phyloP scores from a whole-genome alignment of 2,329 filamentous ascomycete species.

The Hypomyces perniciosus region DNA sequence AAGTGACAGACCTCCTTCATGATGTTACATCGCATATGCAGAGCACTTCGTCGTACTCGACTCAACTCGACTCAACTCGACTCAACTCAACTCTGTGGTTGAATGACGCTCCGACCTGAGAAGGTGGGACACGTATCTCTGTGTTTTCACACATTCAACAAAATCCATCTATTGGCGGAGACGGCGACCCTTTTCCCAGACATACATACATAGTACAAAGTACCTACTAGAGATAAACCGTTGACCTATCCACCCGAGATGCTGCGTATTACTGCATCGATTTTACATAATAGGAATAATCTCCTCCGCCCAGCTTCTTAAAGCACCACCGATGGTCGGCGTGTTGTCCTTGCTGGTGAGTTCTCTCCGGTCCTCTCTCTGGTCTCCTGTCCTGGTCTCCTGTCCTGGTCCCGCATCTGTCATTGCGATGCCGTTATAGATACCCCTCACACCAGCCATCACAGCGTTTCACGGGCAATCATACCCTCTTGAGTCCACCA shows the following conservation, averaged over 20 bases:
- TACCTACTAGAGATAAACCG: neutral
- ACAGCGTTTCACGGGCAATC: neutral
- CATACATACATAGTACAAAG: constrained; percentile 1
- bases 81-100: too few relatives aligned
- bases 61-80: too few relatives aligned
- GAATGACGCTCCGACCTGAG: too few relatives aligned
- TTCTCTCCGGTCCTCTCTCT: neutral
- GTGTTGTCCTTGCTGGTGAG: neutral
- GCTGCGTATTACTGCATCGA: constrained; percentile 1
- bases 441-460: neutral
- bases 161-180: neutral
- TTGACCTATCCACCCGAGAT: constrained; percentile 9
- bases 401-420: neutral
- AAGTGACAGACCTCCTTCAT: too few relatives aligned
- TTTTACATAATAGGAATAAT: constrained; percentile 11
- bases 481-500: too few relatives aligned
- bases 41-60: too few relatives aligned
- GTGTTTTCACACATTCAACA: too few relatives aligned
- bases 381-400: neutral
- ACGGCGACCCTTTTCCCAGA: neutral
- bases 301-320: constrained; percentile 1
- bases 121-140: too few relatives aligned
- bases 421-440: constrained; percentile 1
- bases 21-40: too few relatives aligned
- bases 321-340: constrained; percentile 2